Conservation (phyloP, 1,284 basidiomycete genomes). For the Trichosporon sp. region DNA sequence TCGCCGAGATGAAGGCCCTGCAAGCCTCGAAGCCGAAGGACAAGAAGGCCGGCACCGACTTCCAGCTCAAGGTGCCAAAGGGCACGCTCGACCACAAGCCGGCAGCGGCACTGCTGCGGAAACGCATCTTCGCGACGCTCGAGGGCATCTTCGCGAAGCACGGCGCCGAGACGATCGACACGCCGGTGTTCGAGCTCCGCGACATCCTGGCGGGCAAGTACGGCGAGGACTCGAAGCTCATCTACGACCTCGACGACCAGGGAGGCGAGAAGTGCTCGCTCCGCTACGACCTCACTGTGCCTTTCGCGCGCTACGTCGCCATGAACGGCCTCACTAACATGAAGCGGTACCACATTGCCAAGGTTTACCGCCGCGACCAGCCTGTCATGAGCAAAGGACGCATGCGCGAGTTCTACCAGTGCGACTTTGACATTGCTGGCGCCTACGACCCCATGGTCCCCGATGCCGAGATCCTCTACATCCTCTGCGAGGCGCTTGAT, state of each 20-base stretch:
- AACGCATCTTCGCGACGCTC: conserved; percentile 83
- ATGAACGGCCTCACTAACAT: conserved; percentile 74
- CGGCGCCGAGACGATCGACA: conserved; percentile 90
- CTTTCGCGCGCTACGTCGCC: conserved; percentile 89
- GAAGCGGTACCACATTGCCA: conserved; percentile 96
- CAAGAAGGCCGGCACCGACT: conserved; percentile 30
- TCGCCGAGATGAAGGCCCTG: conserved; percentile 46
- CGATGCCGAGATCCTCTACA: conserved; percentile 82
- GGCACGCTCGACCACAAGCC: conserved; percentile 96
- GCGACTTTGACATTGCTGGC: conserved; percentile 96
- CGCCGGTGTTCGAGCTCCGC: conserved; percentile 95
- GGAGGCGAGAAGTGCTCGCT: conserved; percentile 96
- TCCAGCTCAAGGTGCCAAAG: conserved; percentile 51
- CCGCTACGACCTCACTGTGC: conserved; percentile 95
- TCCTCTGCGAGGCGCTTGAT: conserved; percentile 75
- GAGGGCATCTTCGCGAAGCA: conserved; percentile 82
- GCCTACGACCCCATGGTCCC: conserved; percentile 94
- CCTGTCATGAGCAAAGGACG: conserved; percentile 97
- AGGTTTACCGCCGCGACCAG: conserved; percentile 94
- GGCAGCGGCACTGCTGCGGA: conserved; percentile 85
- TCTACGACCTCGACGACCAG: conserved; percentile 96
- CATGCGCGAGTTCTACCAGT: conserved; percentile 98
- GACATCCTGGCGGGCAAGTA: conserved; percentile 95
- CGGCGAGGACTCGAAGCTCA: conserved; percentile 95
- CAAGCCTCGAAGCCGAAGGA: conserved; percentile 34